Evolutionary conservation across 495 filamentous ascomycete genomes (phyloP).

Genomic region (Podospora pseudoanserina): DNA sequence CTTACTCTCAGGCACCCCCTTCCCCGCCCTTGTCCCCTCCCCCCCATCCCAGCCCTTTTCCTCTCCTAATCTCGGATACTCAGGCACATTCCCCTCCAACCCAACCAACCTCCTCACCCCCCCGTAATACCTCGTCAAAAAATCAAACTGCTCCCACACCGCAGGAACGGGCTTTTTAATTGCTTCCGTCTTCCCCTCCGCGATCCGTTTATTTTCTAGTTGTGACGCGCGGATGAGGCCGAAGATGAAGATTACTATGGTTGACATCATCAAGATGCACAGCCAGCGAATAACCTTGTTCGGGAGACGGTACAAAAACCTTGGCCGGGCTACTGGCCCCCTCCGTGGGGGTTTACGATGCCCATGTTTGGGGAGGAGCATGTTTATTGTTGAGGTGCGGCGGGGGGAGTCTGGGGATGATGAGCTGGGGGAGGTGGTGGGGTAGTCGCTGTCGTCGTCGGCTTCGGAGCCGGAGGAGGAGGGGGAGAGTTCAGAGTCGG

Average conservation of each 20-base stretch:
- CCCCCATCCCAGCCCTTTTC: conserved; percentile 39
- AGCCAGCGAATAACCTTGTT: conserved; percentile 67
- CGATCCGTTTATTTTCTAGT: conserved; percentile 57
- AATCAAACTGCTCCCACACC: conserved; percentile 76
- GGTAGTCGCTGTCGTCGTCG: conserved; percentile 41
- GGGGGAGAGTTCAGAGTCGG: conserved; percentile 42
- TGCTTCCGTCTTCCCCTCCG: conserved; percentile 46
- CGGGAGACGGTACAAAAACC: conserved; percentile 56
- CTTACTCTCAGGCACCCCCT: conserved; percentile 38
- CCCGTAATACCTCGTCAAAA: conserved; percentile 80
- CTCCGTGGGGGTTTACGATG: not conserved
- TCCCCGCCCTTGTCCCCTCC: conserved; percentile 7
- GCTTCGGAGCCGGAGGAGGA: conserved; percentile 41
- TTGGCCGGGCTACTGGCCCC: conserved; percentile 21
- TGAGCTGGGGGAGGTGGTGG: conserved; percentile 40
- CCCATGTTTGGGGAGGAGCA: conserved; percentile 46
- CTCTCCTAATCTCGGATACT: conserved; percentile 65
- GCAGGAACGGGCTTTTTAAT: conserved; percentile 54
- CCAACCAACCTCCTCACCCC: conserved; percentile 66
- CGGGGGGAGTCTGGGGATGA: conserved; percentile 46
- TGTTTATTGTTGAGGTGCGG: conserved; percentile 53
- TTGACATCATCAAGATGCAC: conserved; percentile 62
- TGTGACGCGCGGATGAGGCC: conserved; percentile 67
- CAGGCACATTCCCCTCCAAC: conserved; percentile 59
- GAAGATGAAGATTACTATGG: conserved; percentile 68